These are phyloP conservation scores for Colletotrichum caudatum DNA, from an alignment of 2,329 filamentous ascomycete species.

Conservation along the genomic window DNA sequence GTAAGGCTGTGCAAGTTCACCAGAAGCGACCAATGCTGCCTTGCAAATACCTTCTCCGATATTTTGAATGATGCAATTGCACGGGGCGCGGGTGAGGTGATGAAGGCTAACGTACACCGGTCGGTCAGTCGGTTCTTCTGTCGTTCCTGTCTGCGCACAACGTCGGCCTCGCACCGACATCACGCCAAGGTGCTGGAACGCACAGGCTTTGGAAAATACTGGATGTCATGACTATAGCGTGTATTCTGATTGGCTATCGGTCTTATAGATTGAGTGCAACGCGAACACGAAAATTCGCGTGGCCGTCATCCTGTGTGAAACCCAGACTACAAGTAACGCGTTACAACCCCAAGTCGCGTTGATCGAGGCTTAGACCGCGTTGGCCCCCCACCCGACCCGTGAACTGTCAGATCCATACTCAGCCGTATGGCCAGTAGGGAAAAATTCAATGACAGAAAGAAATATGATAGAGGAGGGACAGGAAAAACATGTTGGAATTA, in stretches of 20 bases:
- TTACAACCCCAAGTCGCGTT: slow-evolving; percentile 17
- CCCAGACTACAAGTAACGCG: neutral
- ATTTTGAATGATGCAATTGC: neutral
- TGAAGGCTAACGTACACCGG: too few species aligned
- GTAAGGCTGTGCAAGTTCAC: neutral
- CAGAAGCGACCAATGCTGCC: neutral
- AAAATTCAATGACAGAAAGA: neutral
- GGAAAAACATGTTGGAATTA: neutral
- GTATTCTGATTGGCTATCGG: slow-evolving; percentile 26
- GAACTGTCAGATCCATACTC: neutral
- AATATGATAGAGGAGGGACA: neutral
- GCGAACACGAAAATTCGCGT: slow-evolving; percentile 31
- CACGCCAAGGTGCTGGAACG: neutral
- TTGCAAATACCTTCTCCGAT: neutral
- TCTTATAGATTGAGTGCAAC: neutral
- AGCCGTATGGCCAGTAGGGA: neutral
- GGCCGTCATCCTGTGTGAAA: neutral
- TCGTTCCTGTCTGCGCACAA: neutral
- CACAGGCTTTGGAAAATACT: neutral
- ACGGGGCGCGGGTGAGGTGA: neutral
- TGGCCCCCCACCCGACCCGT: neutral
- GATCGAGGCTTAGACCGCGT: slow-evolving; percentile 7
- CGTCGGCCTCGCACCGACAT: neutral
- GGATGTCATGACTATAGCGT: neutral
- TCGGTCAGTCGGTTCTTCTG: neutral